phyloP scores from a whole-genome alignment of 495 filamentous ascomycete species.

The Penicillium argentinense region DNA sequence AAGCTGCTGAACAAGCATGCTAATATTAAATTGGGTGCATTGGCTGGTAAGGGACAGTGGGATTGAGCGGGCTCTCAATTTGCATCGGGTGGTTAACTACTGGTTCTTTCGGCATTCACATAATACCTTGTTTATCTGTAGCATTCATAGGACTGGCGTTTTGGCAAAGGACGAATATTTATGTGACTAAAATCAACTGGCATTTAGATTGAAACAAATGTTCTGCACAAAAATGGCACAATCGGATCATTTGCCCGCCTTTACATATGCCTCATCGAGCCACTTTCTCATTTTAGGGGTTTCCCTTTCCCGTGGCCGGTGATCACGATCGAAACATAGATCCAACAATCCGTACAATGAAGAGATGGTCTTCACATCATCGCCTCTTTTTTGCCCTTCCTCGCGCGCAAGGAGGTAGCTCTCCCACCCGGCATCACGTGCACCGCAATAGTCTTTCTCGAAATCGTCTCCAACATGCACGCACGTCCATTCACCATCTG shows the following conservation, averaged over 20 bases:
- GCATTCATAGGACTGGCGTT: no score
- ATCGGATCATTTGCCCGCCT: no score
- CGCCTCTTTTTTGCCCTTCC: slow-evolving; percentile 1
- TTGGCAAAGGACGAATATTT: no score
- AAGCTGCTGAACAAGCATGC: slow-evolving; percentile 41
- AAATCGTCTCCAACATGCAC: slow-evolving; percentile 71
- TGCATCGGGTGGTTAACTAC: not conserved
- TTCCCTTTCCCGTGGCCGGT: no score
- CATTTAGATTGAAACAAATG: no score
- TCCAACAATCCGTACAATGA: slow-evolving; percentile 33
- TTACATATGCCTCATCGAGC: no score
- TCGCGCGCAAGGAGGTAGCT: slow-evolving; percentile 50
- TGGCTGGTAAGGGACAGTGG: slow-evolving; percentile 40
- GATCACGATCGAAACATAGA: no score
- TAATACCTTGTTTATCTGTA: no score
- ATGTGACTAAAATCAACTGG: no score
- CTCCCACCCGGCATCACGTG: slow-evolving; percentile 63
- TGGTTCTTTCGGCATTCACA: no score
- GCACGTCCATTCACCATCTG: slow-evolving; percentile 37
- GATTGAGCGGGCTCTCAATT: slow-evolving; percentile 24
- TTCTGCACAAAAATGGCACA: no score
- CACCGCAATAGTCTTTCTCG: slow-evolving; percentile 61
- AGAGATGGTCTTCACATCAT: slow-evolving; percentile 15
- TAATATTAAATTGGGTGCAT: slow-evolving; percentile 28
- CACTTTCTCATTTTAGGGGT: no score